Base-by-base conservation (phyloP, 164 flowering plant genomes). In the Kalanchoe fedtschenkoi region DNA sequence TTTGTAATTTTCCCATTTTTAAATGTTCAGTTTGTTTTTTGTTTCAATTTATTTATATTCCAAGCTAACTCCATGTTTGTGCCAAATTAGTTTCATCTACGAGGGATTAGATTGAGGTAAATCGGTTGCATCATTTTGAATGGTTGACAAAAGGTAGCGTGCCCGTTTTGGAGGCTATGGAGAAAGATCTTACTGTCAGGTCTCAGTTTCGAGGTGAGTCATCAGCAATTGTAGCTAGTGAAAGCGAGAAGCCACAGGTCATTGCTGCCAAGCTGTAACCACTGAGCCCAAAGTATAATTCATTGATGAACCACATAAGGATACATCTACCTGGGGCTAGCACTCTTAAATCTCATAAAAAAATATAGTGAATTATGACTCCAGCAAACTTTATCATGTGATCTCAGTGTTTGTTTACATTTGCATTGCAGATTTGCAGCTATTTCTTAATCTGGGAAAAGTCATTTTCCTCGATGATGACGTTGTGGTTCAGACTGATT, bases 121-220 rank as follows among this genome's bases (percentile, higher is more conserved):
- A 87, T 73, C 95, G 79, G 21, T 65, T 95, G 79, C 92, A 95
- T 72, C 99, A 95, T 61, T 95, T 95, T 64, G 99, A 95, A 38
- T 95, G 99, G 99, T 77, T 95, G 54, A 67, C 88, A 0, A 88
- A 84, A 65, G 99, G 97, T 44, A 87, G 80, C 58, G 93, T 95
- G 28, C 96, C 99, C 0, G 99, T 95, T 11, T 68, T 95, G 75
- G 99, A 95, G 65, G 93, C 93, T 6, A 90, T 95, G 97, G 96
- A 91, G 75, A 95, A 88, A 65, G 99, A 91, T 63, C 95, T 84
- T 30, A 74, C 68, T 22, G 83, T 82, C 16, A 54, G 99, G 61
- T 78, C 96, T 1, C 83, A 81, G 67, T 95, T 87, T 32, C 74
- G 96, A 64, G 99, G 99, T 2, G 99, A 97, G 9, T 86, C 95